These are phyloP conservation scores for Calonectria pteridis DNA, from an alignment of 2,329 filamentous ascomycete species.

Conservation along the genomic window DNA sequence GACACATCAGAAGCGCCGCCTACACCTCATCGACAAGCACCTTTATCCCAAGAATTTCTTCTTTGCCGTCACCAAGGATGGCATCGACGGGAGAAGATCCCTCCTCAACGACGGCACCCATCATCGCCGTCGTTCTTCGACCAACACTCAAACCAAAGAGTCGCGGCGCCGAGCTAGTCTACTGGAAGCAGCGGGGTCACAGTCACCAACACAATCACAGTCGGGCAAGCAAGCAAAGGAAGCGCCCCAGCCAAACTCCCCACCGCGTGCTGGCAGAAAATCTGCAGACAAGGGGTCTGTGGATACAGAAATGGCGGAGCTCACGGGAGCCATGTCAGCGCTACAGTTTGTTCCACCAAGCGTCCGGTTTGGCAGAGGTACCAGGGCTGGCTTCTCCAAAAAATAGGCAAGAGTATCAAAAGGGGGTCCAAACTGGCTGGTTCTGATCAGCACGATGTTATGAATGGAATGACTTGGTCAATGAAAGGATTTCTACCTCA, in stretches of 20 bases:
- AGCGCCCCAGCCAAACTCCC: constrained; percentile 32
- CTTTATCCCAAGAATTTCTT: constrained; percentile 91
- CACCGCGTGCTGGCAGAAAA: constrained; percentile 28
- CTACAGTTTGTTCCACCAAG: constrained; percentile 78
- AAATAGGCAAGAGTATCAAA: constrained; percentile 47
- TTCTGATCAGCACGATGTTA: constrained; percentile 51
- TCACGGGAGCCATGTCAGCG: constrained; percentile 77
- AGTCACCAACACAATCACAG: constrained; percentile 24
- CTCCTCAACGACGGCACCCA: constrained; percentile 75
- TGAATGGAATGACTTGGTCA: constrained; percentile 45
- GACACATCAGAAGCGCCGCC: constrained; percentile 84
- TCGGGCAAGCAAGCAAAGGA: constrained; percentile 28
- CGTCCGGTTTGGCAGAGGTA: constrained; percentile 72
- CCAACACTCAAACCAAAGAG: constrained; percentile 50
- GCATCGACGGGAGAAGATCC: constrained; percentile 87
- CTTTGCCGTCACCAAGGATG: constrained; percentile 87
- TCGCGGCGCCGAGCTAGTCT: constrained; percentile 50
- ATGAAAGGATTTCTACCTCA: constrained; percentile 54
- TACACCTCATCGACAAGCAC: constrained; percentile 95
- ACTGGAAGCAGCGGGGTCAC: constrained; percentile 40
- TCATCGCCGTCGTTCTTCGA: constrained; percentile 63
- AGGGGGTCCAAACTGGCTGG: constrained; percentile 36
- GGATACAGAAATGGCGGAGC: constrained; percentile 71
- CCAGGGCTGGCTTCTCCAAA: constrained; percentile 65
- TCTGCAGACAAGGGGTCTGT: constrained; percentile 41